phyloP scores from a whole-genome alignment of 108 stramenopile genomes.

The Stephanodiscus minutulus region DNA sequence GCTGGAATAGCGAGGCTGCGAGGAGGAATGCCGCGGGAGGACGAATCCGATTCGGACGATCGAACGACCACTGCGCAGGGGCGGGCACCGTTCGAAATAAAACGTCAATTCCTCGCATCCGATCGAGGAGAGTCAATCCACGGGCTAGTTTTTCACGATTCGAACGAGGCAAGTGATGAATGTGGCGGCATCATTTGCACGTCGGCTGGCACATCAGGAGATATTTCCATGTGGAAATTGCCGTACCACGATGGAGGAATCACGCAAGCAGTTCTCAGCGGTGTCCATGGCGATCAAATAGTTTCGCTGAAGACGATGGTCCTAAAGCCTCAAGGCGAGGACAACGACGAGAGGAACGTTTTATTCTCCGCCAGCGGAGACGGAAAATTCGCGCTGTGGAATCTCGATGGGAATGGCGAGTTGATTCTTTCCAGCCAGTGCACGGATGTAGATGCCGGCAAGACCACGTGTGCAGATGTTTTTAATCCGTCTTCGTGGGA shows the following conservation, averaged over 20 bases:
- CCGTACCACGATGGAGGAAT: not conserved
- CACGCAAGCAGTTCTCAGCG: constrained; percentile 20
- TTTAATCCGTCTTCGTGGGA: constrained; percentile 43
- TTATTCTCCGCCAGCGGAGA: constrained; percentile 58
- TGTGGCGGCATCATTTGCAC: constrained; percentile 35
- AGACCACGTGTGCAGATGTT: constrained; percentile 50
- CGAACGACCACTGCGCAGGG: too few species aligned
- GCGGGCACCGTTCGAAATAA: constrained; percentile 42
- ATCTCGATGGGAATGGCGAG: constrained; percentile 49
- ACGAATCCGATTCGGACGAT: too few species aligned
- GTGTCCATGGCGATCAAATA: constrained; percentile 47
- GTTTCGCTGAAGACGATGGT: constrained; percentile 44
- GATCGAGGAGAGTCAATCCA: constrained; percentile 35
- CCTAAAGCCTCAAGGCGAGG: constrained; percentile 17
- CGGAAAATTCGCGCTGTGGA: constrained; percentile 62
- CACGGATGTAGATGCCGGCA: constrained; percentile 12
- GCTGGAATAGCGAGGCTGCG: constrained; percentile 1
- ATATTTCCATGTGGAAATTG: constrained; percentile 40
- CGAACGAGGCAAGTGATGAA: constrained; percentile 12
- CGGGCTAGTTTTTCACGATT: constrained; percentile 40
- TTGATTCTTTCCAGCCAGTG: constrained; percentile 45
- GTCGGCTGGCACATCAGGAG: constrained; percentile 32
- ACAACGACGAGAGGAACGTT: constrained; percentile 35
- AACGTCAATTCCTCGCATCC: constrained; percentile 46
- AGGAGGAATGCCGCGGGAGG: not conserved